Conservation (phyloP, 495 filamentous ascomycete genomes). For the Hyaloscypha bicolor region DNA sequence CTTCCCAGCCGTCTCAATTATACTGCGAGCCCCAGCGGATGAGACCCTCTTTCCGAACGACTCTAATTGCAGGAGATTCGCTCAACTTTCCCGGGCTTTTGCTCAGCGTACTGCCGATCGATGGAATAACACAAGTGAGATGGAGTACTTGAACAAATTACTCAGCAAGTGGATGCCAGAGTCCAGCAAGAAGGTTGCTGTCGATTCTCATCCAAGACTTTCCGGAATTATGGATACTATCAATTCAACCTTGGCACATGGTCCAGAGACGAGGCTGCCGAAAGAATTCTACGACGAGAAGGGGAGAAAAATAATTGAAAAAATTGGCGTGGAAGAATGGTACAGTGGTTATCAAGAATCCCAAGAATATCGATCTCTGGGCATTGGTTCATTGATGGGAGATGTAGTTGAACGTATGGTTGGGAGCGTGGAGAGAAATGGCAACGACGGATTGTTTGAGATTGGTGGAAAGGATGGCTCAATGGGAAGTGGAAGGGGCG, state of each 20-base stretch:
- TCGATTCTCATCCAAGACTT: constrained; percentile 82
- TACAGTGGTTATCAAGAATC: constrained; percentile 84
- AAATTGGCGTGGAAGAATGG: constrained; percentile 90
- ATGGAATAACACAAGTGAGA: constrained; percentile 82
- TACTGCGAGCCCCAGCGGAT: constrained; percentile 70
- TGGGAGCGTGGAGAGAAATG: constrained; percentile 63
- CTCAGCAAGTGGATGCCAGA: constrained; percentile 85
- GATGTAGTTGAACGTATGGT: constrained; percentile 82
- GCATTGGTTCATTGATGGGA: constrained; percentile 81
- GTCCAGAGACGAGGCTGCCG: constrained; percentile 74
- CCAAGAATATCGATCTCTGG: constrained; percentile 80
- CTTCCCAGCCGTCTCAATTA: constrained; percentile 73
- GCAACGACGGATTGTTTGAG: constrained; percentile 56
- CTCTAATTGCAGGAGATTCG: constrained; percentile 78
- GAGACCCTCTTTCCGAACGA: constrained; percentile 96
- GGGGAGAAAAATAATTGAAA: constrained; percentile 69
- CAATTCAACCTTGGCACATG: constrained; percentile 87
- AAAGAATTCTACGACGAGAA: constrained; percentile 84
- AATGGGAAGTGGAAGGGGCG: constrained; percentile 40
- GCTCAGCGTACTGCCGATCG: constrained; percentile 76
- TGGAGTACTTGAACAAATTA: constrained; percentile 75
- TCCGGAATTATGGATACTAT: constrained; percentile 93
- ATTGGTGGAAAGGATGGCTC: constrained; percentile 45
- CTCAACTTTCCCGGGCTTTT: constrained; percentile 77
- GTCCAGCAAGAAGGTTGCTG: constrained; percentile 64